A percentile compares a stretch with the other conserved stretches of the same genome.
Conservation (phyloP, 2,329 filamentous ascomycete species). For the Fusarium beomiforme region DNA sequence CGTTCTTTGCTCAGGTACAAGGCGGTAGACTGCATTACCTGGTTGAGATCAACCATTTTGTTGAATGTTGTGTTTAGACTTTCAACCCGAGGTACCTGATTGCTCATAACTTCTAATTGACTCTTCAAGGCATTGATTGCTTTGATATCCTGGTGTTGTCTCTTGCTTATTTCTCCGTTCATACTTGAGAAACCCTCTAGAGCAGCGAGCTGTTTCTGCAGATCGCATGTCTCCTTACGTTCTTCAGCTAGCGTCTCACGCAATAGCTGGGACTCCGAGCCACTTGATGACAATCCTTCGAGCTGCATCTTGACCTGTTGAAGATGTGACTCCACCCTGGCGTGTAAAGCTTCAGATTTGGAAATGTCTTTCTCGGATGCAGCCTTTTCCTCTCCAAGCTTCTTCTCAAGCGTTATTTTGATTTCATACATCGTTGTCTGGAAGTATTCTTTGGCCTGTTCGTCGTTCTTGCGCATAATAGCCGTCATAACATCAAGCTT, state of each 20-base stretch:
- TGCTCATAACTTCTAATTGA: slow-evolving; percentile 39
- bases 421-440: slow-evolving; percentile 32
- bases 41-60: slow-evolving; percentile 42
- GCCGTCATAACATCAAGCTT: slow-evolving; percentile 32
- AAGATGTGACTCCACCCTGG: slow-evolving; percentile 34
- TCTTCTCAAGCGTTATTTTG: slow-evolving; percentile 32
- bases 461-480: slow-evolving; percentile 9
- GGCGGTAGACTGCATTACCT: slow-evolving; percentile 44
- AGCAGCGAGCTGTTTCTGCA: slow-evolving; percentile 33
- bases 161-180: slow-evolving; percentile 33
- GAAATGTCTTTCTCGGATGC: slow-evolving; percentile 28
- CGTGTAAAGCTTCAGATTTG: slow-evolving; percentile 21
- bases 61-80: slow-evolving; percentile 39
- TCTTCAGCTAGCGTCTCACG: slow-evolving; percentile 19
- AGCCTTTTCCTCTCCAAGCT: slow-evolving; percentile 35
- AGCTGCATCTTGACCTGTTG: slow-evolving; percentile 33
- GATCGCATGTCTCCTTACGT: slow-evolving; percentile 1
- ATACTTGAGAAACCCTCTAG: slow-evolving; percentile 37
- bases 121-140: slow-evolving; percentile 39
- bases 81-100: slow-evolving; percentile 40
- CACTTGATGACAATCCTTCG: neutral
- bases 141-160: slow-evolving; percentile 45
- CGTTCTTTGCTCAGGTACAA: slow-evolving; percentile 43
- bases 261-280: neutral
- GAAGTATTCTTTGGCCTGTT: slow-evolving; percentile 28